Evolutionary conservation across 306 rosid genomes (phyloP), one percentile per base, ranked within the genome.

Genomic region (Malus sieversii): DNA sequence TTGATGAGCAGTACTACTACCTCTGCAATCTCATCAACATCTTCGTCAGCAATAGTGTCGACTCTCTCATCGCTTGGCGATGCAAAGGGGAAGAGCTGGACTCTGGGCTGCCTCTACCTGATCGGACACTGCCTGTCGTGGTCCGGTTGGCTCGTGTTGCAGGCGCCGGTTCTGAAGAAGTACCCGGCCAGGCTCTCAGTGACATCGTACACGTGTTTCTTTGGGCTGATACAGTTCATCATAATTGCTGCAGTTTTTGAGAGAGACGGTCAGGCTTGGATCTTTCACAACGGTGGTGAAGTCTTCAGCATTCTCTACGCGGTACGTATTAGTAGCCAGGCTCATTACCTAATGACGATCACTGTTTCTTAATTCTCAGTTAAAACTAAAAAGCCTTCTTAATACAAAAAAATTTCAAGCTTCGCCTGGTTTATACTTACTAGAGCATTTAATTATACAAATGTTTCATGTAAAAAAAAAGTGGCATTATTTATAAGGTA

Each of bases 141-240:
- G 99, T 95, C 99, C 48, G 99, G 72, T 8, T 95, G 99, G 99
- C 96, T 95, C 1, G 99, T 95, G 15, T 18, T 95, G 62, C 98
- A 95, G 78, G 90, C 97, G 27, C 98, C 98, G 1, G 86, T 95
- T 7, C 91, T 95, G 40, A 95, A 95, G 83, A 95, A 95, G 77
- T 95, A 95, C 78, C 99, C 99, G 0, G 99, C 99, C 13, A 90
- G 99, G 19, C 97, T 95, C 78, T 95, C 99, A 5, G 98, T 95
- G 68, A 95, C 99, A 6, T 92, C 99, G 4, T 95, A 79, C 75
- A 95, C 99, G 2, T 92, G 98, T 48, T 95, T 95, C 91, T 95
- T 90, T 64, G 99, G 99, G 6, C 89, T 95, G 71, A 16, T 95
- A 6, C 99, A 95, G 77, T 95, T 95, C 64, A 71, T 88, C 20